A percentile compares a stretch with the other conserved stretches of the same genome.
These are phyloP conservation scores for Patellifolia procumbens DNA, from an alignment of 179 eudicot species.

Conservation along the genomic window DNA sequence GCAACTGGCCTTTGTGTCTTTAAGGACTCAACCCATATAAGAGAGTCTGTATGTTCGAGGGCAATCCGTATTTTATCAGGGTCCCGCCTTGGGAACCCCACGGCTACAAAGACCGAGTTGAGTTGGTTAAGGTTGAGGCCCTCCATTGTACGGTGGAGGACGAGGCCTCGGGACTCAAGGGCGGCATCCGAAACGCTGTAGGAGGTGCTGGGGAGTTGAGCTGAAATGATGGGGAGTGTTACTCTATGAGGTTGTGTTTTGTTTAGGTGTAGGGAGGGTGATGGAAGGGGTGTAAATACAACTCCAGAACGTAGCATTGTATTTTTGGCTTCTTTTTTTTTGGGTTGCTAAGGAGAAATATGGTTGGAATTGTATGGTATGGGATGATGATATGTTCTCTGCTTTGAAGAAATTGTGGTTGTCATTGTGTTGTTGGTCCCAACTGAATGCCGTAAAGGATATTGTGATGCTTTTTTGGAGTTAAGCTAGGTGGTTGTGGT, in stretches of 20 bases:
- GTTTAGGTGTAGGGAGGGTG: constrained; percentile 28
- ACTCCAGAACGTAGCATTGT: constrained; percentile 43
- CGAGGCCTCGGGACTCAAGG: constrained; percentile 61
- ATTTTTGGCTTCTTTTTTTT: not conserved
- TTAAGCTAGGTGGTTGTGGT: no score
- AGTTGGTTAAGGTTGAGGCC: constrained; percentile 79
- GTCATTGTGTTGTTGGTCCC: not conserved
- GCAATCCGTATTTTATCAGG: constrained; percentile 72
- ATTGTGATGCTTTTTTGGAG: not conserved
- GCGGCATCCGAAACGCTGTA: constrained; percentile 55
- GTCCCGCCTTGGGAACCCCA: constrained; percentile 94
- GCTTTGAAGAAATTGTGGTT: not conserved
- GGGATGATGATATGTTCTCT: not conserved
- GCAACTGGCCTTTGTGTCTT: constrained; percentile 78
- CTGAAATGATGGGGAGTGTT: constrained; percentile 20
- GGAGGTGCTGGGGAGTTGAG: constrained; percentile 30
- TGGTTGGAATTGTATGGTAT: not conserved
- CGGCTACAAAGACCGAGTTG: constrained; percentile 82
- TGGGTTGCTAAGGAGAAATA: not conserved
- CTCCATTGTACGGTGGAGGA: constrained; percentile 50
- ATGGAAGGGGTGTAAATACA: constrained; percentile 34
- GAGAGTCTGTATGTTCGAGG: constrained; percentile 62
- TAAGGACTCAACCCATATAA: constrained; percentile 70
- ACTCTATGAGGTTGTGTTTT: constrained; percentile 10
- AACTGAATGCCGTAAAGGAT: no score